Conservation (phyloP, 1,139 yeast species). For the Blastobotrys ciferrii region DNA sequence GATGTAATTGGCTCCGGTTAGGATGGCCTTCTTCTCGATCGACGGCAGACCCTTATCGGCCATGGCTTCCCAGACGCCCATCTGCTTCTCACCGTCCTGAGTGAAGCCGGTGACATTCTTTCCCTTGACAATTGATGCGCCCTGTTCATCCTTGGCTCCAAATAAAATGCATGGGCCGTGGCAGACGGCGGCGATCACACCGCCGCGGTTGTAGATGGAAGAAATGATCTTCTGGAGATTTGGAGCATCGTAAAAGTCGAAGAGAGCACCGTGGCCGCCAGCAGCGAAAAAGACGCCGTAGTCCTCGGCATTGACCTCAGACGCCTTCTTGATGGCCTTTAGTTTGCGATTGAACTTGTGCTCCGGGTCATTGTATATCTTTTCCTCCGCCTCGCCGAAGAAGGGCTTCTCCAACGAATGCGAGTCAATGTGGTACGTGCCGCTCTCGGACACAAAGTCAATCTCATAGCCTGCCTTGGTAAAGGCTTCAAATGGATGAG, state of each 20-base stretch:
- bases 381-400: slow-evolving; percentile 46
- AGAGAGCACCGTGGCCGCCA: slow-evolving; percentile 64
- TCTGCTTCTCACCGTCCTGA: slow-evolving; percentile 48
- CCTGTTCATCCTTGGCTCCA: slow-evolving; percentile 44
- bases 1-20: slow-evolving; percentile 46
- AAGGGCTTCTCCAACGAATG: slow-evolving; percentile 47
- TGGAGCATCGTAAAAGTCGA: slow-evolving; percentile 54
- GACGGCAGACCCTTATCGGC: slow-evolving; percentile 36
- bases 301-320: slow-evolving; percentile 41
- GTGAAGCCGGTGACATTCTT: slow-evolving; percentile 61
- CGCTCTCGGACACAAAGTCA: slow-evolving; percentile 57
- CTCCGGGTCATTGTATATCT: slow-evolving; percentile 40
- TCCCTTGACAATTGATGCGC: slow-evolving; percentile 49
- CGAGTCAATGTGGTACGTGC: slow-evolving; percentile 53
- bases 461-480: slow-evolving; percentile 50
- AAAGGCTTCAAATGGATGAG: slow-evolving; percentile 54
- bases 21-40: slow-evolving; percentile 40
- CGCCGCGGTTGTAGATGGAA: slow-evolving; percentile 49
- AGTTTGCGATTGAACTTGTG: slow-evolving; percentile 43
- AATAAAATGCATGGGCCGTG: slow-evolving; percentile 62
- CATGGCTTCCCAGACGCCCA: slow-evolving; percentile 42
- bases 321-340: slow-evolving; percentile 28
- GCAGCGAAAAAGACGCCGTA: slow-evolving; percentile 57
- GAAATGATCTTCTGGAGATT: slow-evolving; percentile 48
- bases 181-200: slow-evolving; percentile 62